Conservation (phyloP, 306 rosid species). For the Begonia peltatifolia region DNA sequence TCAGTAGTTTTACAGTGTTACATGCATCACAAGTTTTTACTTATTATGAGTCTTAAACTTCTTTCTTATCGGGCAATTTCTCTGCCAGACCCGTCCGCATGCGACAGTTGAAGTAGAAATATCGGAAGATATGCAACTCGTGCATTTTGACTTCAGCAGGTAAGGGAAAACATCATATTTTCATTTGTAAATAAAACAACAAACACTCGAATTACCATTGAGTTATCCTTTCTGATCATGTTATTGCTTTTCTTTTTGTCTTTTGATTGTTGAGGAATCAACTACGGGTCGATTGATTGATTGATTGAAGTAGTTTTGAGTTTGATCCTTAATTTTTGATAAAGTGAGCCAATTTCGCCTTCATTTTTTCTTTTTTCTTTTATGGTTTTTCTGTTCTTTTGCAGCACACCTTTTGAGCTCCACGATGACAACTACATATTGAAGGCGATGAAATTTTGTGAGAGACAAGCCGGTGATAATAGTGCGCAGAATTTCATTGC, state of each 20-base stretch:
- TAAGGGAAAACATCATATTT: constrained; percentile 4
- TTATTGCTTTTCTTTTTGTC: background rate
- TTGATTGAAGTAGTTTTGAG: no score
- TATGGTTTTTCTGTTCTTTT: background rate
- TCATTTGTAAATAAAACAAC: no score
- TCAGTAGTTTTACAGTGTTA: no score
- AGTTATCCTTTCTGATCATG: no score
- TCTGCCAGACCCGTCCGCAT: constrained; percentile 78
- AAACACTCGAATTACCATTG: no score
- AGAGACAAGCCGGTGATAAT: constrained; percentile 41
- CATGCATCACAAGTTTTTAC: no score
- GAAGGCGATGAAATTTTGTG: constrained; percentile 78
- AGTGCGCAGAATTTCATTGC: constrained; percentile 24
- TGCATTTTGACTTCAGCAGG: constrained; percentile 98
- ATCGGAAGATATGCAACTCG: constrained; percentile 98
- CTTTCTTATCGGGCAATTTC: background rate
- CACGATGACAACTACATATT: constrained; percentile 88
- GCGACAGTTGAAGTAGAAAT: constrained; percentile 99
- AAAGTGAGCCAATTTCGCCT: background rate
- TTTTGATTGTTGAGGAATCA: no score
- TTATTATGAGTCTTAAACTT: no score
- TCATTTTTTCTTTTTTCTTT: constrained; percentile 4
- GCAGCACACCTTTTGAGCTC: constrained; percentile 96
- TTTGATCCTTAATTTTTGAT: background rate
- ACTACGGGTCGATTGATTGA: no score